Evolutionary conservation across 2,329 filamentous ascomycete genomes (phyloP), one percentile per base, ranked within the genome.

Genomic region (Xylaria sp.): DNA sequence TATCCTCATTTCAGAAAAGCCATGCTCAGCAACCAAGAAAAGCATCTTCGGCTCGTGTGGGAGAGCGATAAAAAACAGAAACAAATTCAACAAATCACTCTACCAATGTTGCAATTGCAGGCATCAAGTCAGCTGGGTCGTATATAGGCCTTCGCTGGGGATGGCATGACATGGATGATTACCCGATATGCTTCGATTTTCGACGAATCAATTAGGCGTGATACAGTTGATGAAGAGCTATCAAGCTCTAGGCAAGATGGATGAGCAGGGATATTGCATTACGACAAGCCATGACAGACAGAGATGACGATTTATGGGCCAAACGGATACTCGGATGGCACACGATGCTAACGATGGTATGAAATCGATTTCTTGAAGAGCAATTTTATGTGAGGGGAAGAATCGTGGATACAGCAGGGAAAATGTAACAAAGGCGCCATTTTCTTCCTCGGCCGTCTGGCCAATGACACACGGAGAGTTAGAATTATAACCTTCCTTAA

Each of bases 81-180:
- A 57, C 40, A 66, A 72, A 61, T 69, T 68, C 15, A 76, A 70
- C 61, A 70, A 67, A 12, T 76, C 73, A 5, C 65, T 66, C n/a
- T 72, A 75, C 35, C 71, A 72, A 49, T 80, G 78, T 61, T 79
- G 78, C 76, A 65, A 71, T n/a, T 80, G 78, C 67, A 77, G 72
- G 46, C 75, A 78, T 19, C 69, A 69, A 33, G 61, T 56, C 46
- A 52, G 65, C n/a, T 28, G 65, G 31, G 50, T 67, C 37, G 55
- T 70, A n/a, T 63, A 63, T 37, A 50, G 68, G 21, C 61, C 54
- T 54, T 40, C 55, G 21, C 43, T 54, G 19, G 49, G 38, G n/a
- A n/a, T 64, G 37, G 61, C 17, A 47, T 55, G 37, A 38, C 38
- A 51, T 68, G 31, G 57, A 47, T 4, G 25, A 38, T 25, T 55